These are phyloP conservation scores for Tetrahymena malaccensis DNA, from an alignment of 73 alveolate species.

Conservation along the genomic window DNA sequence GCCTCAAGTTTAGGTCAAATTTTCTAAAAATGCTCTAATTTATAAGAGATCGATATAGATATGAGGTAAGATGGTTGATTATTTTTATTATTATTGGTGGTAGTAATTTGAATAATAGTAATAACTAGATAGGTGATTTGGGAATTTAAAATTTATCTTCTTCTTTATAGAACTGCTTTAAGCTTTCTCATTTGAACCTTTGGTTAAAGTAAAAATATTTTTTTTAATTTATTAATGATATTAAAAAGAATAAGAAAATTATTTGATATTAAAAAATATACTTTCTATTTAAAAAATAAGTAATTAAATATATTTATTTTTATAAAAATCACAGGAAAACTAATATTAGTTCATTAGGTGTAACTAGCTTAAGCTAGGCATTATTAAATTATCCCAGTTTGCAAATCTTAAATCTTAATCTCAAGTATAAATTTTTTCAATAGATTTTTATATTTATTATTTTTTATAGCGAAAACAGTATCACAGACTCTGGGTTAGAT, in stretches of 20 bases:
- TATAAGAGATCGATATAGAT: not conserved
- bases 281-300: no score
- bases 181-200: not conserved
- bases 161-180: not conserved
- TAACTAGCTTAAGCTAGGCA: not conserved
- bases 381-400: not conserved
- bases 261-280: no score
- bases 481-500: not conserved
- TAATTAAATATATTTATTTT: no score
- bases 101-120: not conserved
- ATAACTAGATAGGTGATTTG: not conserved
- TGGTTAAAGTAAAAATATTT: not conserved
- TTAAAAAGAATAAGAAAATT: no score
- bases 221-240: not conserved
- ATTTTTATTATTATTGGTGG: not conserved
- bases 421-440: not conserved
- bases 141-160: not conserved
- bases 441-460: no score
- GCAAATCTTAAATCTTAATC: not conserved
- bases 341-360: not conserved
- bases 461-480: not conserved
- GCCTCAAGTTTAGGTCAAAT: not conserved
- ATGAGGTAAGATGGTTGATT: not conserved
- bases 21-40: no score
- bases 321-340: not conserved